phyloP scores from a whole-genome alignment of 2,329 filamentous ascomycete genomes.

The Ilyonectria destructans region DNA sequence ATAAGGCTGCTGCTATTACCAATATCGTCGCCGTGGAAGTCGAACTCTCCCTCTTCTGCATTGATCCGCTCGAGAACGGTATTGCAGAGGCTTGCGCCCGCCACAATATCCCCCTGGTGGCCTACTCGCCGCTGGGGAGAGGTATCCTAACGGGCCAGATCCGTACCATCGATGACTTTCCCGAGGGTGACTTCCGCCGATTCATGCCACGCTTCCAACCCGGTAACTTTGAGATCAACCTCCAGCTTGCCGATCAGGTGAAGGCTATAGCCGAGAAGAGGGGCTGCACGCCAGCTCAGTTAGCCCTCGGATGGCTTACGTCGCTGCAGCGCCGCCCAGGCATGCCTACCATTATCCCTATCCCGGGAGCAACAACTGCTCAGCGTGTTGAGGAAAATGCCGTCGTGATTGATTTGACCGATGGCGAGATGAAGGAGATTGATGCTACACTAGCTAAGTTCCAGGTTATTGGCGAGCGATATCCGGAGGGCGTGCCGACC shows the following conservation, averaged over 20 bases:
- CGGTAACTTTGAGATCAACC: slow-evolving; percentile 73
- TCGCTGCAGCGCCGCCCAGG: slow-evolving; percentile 36
- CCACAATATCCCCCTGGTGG: slow-evolving; percentile 75
- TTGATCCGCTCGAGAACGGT: slow-evolving; percentile 12
- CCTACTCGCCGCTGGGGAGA: slow-evolving; percentile 78
- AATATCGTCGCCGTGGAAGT: slow-evolving; percentile 63
- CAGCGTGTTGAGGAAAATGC: slow-evolving; percentile 72
- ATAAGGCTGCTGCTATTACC: slow-evolving; percentile 56
- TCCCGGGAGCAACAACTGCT: slow-evolving; percentile 65
- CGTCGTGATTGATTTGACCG: slow-evolving; percentile 61
- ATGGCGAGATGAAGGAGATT: slow-evolving; percentile 61
- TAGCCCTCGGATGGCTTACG: slow-evolving; percentile 75
- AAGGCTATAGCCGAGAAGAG: slow-evolving; percentile 71
- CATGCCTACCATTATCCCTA: slow-evolving; percentile 63
- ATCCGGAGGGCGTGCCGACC: background rate
- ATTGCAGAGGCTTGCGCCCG: slow-evolving; percentile 11
- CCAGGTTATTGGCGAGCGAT: background rate
- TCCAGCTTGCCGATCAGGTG: slow-evolving; percentile 71
- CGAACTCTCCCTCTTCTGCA: slow-evolving; percentile 54
- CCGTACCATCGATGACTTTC: slow-evolving; percentile 69
- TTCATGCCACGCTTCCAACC: slow-evolving; percentile 70
- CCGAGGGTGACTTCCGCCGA: slow-evolving; percentile 63
- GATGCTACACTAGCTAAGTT: background rate
- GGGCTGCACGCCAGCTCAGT: slow-evolving; percentile 71
- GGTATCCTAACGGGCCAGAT: slow-evolving; percentile 68